Evolutionary conservation across 2,329 filamentous ascomycete species (phyloP).

Genomic region (Conoideocrella luteorostrata): DNA sequence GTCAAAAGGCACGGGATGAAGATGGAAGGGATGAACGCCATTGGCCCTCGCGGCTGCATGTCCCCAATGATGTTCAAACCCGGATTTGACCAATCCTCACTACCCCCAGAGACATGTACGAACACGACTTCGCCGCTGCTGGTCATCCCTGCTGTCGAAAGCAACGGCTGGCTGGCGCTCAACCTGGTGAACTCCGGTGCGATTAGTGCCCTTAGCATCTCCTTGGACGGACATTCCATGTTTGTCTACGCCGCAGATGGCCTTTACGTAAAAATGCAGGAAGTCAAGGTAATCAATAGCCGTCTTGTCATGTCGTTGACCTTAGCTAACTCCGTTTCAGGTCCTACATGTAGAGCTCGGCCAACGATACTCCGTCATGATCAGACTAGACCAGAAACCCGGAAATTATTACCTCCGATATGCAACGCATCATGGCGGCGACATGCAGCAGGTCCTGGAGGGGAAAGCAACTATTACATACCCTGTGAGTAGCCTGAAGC

Average conservation of each 20-base stretch:
- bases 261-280: background rate
- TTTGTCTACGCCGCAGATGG: constrained; percentile 7
- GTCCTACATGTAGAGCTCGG: constrained; percentile 6
- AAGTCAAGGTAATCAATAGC: constrained; percentile 5
- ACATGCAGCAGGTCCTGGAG: constrained; percentile 8
- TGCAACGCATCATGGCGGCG: constrained; percentile 4
- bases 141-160: background rate
- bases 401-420: constrained; percentile 4
- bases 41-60: constrained; percentile 3
- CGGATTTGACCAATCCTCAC: constrained; percentile 4
- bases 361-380: constrained; percentile 7
- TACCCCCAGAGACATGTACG: constrained; percentile 5
- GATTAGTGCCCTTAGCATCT: constrained; percentile 5
- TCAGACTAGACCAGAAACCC: constrained; percentile 7
- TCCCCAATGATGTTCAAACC: constrained; percentile 6
- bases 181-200: constrained; percentile 8
- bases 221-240: constrained; percentile 8
- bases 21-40: background rate
- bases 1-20: too few species aligned
- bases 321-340: background rate
- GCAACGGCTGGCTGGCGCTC: constrained; percentile 6
- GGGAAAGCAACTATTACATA: constrained; percentile 3
- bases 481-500: constrained; percentile 1
- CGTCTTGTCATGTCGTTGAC: too few species aligned
- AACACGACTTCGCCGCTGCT: constrained; percentile 4